Conservation (phyloP, 1,284 basidiomycete species). For the Ceratobasidium sp. region DNA sequence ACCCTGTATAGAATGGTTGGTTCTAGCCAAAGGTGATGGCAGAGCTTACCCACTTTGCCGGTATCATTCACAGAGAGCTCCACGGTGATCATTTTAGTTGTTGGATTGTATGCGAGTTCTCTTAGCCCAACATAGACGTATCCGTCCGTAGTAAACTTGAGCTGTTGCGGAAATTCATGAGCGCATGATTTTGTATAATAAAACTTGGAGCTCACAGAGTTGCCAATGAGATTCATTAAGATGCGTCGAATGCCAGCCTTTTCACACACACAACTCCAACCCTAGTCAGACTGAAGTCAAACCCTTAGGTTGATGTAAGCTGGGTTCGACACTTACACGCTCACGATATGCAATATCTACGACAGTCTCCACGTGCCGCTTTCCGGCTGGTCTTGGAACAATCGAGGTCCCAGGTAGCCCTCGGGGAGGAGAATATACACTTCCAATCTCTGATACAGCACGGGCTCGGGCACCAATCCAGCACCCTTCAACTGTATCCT, state of each 20-base stretch:
- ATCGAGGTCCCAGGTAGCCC: conserved; percentile 51
- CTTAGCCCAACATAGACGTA: conserved; percentile 83
- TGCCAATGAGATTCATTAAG: conserved; percentile 95
- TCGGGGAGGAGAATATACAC: conserved; percentile 85
- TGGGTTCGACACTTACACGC: conserved; percentile 58
- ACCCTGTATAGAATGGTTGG: conserved; percentile 57
- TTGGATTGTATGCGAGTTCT: conserved; percentile 25
- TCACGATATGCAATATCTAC: conserved; percentile 81
- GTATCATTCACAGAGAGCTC: conserved; percentile 90
- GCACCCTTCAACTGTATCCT: conserved; percentile 93
- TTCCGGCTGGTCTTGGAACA: conserved; percentile 44
- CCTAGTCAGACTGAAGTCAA: conserved; percentile 55
- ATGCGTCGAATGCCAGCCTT: conserved; percentile 91
- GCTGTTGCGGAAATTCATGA: not conserved
- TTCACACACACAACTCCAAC: conserved; percentile 90
- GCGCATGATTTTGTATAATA: not conserved
- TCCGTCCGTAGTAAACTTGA: conserved; percentile 64
- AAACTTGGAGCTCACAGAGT: conserved; percentile 49
- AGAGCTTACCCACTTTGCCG: conserved; percentile 68
- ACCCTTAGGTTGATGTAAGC: not conserved
- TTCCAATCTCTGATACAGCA: conserved; percentile 84
- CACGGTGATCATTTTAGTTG: conserved; percentile 61
- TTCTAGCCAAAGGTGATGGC: not conserved
- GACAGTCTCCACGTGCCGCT: conserved; percentile 79
- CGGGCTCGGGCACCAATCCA: conserved; percentile 93